Evolutionary conservation across 768 basidiomycete genomes (phyloP).

Genomic region (Hortiboletus flavorubellus): DNA sequence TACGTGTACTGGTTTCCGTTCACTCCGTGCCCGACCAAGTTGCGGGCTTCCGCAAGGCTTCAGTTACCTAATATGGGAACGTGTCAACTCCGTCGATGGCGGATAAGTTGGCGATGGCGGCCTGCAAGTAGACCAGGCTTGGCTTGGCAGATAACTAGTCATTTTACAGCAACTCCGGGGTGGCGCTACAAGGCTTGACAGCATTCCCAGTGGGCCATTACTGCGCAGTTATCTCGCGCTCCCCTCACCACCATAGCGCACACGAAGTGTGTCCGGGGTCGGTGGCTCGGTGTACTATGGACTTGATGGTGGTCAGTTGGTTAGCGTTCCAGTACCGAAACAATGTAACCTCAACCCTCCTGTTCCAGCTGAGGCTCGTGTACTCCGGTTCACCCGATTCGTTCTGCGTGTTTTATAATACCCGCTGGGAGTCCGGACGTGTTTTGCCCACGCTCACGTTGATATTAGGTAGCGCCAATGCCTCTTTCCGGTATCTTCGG

Average conservation of each 20-base stretch:
- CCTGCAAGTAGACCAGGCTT: neutral
- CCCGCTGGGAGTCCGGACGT: slow-evolving; percentile 6
- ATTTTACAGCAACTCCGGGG: neutral
- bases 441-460: slow-evolving; percentile 1
- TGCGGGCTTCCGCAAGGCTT: slow-evolving; percentile 9
- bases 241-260: neutral
- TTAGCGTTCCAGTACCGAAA: neutral
- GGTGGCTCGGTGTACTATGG: neutral
- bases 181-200: neutral
- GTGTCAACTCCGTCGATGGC: slow-evolving; percentile 24
- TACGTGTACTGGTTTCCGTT: slow-evolving; percentile 8
- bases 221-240: neutral
- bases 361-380: neutral
- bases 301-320: neutral
- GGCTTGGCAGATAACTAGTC: neutral
- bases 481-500: slow-evolving; percentile 27
- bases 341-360: neutral
- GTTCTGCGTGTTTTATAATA: slow-evolving; percentile 8
- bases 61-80: slow-evolving; percentile 8
- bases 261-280: neutral
- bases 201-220: neutral
- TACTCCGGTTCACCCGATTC: slow-evolving; percentile 8
- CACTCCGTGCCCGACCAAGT: slow-evolving; percentile 17
- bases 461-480: slow-evolving; percentile 12
- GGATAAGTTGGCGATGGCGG: slow-evolving; percentile 20